Percentiles rank a stretch among this genome's conserved stretches.
Conservation (phyloP, 176 grass and related monocot species). For the Cenchrus fungigraminus region DNA sequence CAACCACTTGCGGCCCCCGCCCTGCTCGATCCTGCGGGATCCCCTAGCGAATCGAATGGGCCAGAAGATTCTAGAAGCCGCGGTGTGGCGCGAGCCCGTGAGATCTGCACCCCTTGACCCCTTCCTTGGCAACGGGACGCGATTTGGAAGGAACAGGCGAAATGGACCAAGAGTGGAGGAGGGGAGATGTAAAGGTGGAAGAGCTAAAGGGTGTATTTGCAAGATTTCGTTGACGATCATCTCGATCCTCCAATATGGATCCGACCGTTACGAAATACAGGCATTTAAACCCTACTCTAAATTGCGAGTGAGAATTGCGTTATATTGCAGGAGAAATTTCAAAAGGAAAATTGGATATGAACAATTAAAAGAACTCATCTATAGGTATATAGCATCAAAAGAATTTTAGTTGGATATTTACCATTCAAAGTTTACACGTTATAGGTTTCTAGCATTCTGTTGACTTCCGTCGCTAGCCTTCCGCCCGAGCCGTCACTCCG, state of each 20-base stretch:
- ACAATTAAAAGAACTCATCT: no score
- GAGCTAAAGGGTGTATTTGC: not conserved
- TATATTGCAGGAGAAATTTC: no score
- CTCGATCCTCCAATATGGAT: not conserved
- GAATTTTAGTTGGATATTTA: no score
- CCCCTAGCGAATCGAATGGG: not conserved
- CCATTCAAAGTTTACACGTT: no score
- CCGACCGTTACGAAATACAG: not conserved
- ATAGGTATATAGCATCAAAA: no score
- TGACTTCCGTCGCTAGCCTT: no score
- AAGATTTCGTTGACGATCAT: not conserved
- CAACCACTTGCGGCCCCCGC: not conserved
- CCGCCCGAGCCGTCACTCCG: no score
- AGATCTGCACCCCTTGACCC: constrained; percentile 17
- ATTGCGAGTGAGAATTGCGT: not conserved
- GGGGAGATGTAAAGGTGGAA: not conserved
- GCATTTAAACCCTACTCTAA: not conserved
- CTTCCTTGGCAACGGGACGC: not conserved
- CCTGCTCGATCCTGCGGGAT: not conserved
- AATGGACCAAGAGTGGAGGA: constrained; percentile 12
- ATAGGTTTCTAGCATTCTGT: no score
- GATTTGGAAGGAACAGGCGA: constrained; percentile 34
- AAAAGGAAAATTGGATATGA: no score
- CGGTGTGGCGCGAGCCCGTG: constrained; percentile 8
- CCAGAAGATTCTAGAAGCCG: not conserved